Base-by-base conservation (phyloP, 495 filamentous ascomycete genomes). In the Rhypophila decipiens region DNA sequence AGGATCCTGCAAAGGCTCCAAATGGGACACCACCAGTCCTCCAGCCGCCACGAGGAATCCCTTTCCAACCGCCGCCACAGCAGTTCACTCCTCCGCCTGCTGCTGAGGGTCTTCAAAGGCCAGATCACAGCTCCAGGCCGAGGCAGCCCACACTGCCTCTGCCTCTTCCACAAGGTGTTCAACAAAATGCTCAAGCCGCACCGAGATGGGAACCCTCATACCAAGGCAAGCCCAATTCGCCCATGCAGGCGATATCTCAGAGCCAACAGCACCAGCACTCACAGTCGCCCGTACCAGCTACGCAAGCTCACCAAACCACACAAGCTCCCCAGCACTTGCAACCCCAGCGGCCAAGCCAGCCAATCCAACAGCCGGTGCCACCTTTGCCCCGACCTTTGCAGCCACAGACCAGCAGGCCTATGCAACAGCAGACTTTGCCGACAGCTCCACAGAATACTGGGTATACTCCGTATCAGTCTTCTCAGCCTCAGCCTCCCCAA, bases 201-300 rank as follows among this genome's bases (percentile, higher is more conserved):
- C 57, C 71, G 39, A 74, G 71, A 56, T 76, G 72, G 73, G 75
- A 78, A 46, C 70, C 68, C 5, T 71, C 64, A 7, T 78, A 77
- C 43, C 72, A 74, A 42, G 68, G 61, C 38, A 47, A 51, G 35
- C 31, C 4, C 49, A 51, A 13, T 27, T 27, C 23, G n/a, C n/a
- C n/a, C n/a, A n/a, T n/a, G n/a, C n/a, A n/a, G n/a, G n/a, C n/a
- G n/a, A n/a, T n/a, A n/a, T n/a, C n/a, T n/a, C n/a, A n/a, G n/a
- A n/a, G n/a, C n/a, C n/a, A n/a, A n/a, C n/a, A n/a, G 2, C 42
- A 35, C 5, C 42, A 34, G 21, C 4, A 4, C 18, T 17, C 40
- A 27, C 41, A 52, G 31, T 11, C 31, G 37, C 47, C 60, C 11
- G 15, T n/a, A 39, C 37, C 3, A 18, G 15, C 37, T 17, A n/a